Evolutionary conservation across 2,329 filamentous ascomycete species (phyloP), one percentile per base, ranked within the genome.

Genomic region (Sclerotinia spermophila): DNA sequence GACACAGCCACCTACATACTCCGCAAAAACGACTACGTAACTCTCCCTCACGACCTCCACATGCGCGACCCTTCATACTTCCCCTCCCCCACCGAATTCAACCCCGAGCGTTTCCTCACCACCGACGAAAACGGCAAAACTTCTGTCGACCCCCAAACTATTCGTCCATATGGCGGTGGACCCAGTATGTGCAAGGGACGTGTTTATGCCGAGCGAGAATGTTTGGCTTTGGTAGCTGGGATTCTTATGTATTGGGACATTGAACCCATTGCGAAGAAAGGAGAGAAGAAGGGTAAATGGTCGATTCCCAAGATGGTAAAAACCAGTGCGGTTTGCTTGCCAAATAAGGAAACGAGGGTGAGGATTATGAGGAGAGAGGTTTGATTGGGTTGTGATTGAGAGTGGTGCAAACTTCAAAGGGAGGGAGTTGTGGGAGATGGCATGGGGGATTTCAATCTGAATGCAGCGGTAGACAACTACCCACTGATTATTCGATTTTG

Each of bases 201-300:
- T 19, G 78, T 79, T 2, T 85, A 87, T 72, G 84, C 84, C 3
- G 82, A 86, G 74, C 81, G 82, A 62, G 82, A 85, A 75, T 81
- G 83, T 27, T 74, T 89, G 58, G 78, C 83, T 35, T 83, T 86
- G 59, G 81, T 83, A 1, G 86, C 86, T 24, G 82, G 83, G 1
- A 82, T 89, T 33, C 75, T 89, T 30, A 80, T 82, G 8, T 81
- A 86, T 75, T 89, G 86, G 86, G 84, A 89, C 58, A 83, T 89
- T 71, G 80, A 84, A 68, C 81, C 85, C 0, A 81, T 79, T 0
- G 78, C 78, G 62, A 81, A 82, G 24, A 72, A 72, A 33, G 79
- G 79, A 10, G 66, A 68, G 30, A 59, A 59, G 59, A 69, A 66
- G 48, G 79, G 78, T 3, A 60, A 53, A 0, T 87, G 87, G 83